Percentiles rank a stretch among this genome's conserved stretches.
These are phyloP conservation scores for Melaleuca quinquenervia DNA, from an alignment of 345 rosid genomes.

Conservation along the genomic window DNA sequence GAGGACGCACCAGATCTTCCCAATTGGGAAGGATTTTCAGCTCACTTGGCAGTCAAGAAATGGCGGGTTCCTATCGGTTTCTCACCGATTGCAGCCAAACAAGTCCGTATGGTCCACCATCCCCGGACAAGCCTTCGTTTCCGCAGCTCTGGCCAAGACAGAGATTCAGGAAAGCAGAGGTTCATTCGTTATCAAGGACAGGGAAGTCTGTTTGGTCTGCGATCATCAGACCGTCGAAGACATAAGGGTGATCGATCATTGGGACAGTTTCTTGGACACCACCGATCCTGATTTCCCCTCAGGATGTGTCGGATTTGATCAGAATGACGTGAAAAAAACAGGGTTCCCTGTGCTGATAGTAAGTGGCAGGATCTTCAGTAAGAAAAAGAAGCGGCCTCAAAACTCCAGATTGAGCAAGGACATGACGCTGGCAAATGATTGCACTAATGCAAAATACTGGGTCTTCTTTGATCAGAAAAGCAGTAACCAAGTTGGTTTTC, in stretches of 20 bases:
- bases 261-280: slow-evolving; percentile 1
- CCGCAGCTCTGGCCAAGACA: slow-evolving; percentile 45
- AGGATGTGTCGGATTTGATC: slow-evolving; percentile 7
- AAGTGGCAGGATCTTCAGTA: slow-evolving; percentile 34
- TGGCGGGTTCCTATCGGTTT: slow-evolving; percentile 39
- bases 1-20: slow-evolving; percentile 16
- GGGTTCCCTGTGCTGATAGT: slow-evolving; percentile 30
- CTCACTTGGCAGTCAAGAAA: slow-evolving; percentile 34
- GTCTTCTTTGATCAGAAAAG: slow-evolving; percentile 39
- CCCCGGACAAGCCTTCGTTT: slow-evolving; percentile 49
- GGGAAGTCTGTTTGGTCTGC: slow-evolving; percentile 20
- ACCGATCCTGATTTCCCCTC: slow-evolving; percentile 2
- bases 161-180: slow-evolving; percentile 72
- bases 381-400: slow-evolving; percentile 5
- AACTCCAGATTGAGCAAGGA: slow-evolving; percentile 5
- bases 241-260: slow-evolving; percentile 17
- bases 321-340: slow-evolving; percentile 4
- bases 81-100: slow-evolving; percentile 28
- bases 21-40: slow-evolving; percentile 41
- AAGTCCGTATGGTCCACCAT: slow-evolving; percentile 48
- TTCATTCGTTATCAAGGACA: slow-evolving; percentile 37
- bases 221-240: slow-evolving; percentile 45
- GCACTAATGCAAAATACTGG: slow-evolving; percentile 33
- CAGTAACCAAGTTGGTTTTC: slow-evolving; percentile 36
- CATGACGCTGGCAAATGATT: neutral